These are phyloP conservation scores for Zygoascus bituminiphila DNA, from an alignment of 805 yeast genomes.

Conservation along the genomic window DNA sequence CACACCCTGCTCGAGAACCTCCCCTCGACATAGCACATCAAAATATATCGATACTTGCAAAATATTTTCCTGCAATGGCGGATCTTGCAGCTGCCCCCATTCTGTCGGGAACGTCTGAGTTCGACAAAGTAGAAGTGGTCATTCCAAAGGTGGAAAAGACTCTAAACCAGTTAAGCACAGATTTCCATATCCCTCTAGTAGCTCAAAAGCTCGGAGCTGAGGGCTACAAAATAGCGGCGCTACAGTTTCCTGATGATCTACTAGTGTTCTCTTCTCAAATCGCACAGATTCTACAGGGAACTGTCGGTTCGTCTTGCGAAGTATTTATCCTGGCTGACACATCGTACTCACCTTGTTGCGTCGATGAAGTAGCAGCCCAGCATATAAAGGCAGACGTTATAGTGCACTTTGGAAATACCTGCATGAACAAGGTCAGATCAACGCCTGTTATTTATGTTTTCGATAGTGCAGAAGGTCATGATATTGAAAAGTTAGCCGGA, in stretches of 20 bases:
- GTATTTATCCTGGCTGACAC: conserved; percentile 91
- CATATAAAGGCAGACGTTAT: conserved; percentile 82
- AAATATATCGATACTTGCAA: too few species aligned
- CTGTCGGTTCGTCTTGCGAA: conserved; percentile 8
- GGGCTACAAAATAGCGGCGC: conserved; percentile 48
- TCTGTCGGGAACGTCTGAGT: conserved; percentile 67
- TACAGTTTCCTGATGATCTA: conserved; percentile 84
- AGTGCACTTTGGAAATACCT: conserved; percentile 92
- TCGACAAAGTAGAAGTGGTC: conserved; percentile 36
- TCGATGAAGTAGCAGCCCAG: conserved; percentile 94
- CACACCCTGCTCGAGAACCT: too few species aligned
- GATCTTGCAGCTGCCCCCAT: conserved; percentile 48
- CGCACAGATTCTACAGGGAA: conserved; percentile 1
- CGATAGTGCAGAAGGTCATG: conserved; percentile 31
- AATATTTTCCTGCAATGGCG: conserved; percentile 1
- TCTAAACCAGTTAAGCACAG: conserved; percentile 33
- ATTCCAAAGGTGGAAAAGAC: conserved; percentile 17
- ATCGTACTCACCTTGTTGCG: conserved; percentile 90
- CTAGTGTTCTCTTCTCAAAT: conserved; percentile 73
- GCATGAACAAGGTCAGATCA: conserved; percentile 68
- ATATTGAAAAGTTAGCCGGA: conserved; percentile 38
- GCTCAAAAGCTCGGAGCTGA: conserved; percentile 33
- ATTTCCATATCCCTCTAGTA: conserved; percentile 49
- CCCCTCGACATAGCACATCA: too few species aligned
- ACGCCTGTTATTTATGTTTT: conserved; percentile 73